Conservation (phyloP, 116 monocot genomes). For the Dioscorea cayenensis region DNA sequence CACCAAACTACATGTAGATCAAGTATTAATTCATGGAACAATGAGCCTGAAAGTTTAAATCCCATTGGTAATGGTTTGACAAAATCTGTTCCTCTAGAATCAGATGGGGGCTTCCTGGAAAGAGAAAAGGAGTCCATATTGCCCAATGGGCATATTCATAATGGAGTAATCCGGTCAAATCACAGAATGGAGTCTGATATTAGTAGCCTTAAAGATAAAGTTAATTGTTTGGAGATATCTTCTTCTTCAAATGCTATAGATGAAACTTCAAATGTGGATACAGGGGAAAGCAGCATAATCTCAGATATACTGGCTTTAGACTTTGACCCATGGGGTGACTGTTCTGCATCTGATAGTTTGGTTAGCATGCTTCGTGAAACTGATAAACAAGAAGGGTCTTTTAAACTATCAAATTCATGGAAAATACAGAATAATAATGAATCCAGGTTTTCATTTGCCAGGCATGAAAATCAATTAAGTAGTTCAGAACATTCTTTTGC, state of each 20-base stretch:
- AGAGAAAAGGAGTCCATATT: constrained; percentile 15
- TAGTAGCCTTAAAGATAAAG: constrained; percentile 9
- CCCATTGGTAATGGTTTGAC: constrained; percentile 1
- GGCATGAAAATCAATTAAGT: constrained; percentile 43
- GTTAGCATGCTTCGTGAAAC: constrained; percentile 43
- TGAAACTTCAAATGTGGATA: constrained; percentile 33
- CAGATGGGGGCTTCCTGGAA: neutral
- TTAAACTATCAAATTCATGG: constrained; percentile 31
- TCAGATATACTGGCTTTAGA: constrained; percentile 72
- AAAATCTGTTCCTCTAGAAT: neutral
- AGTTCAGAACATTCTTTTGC: constrained; percentile 16
- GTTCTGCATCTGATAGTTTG: constrained; percentile 38
- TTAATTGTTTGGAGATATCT: constrained; percentile 9
- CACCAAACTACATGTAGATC: neutral
- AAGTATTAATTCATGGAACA: constrained; percentile 11
- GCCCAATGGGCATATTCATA: constrained; percentile 14
- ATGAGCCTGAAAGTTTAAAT: neutral
- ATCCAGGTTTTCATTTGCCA: constrained; percentile 89
- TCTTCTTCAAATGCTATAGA: constrained; percentile 11
- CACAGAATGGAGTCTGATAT: constrained; percentile 14
- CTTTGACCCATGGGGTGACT: constrained; percentile 86
- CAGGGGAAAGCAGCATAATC: constrained; percentile 63
- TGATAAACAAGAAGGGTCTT: constrained; percentile 23
- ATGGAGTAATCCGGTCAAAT: constrained; percentile 12
- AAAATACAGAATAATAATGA: constrained; percentile 43